phyloP scores from a whole-genome alignment of 345 rosid species.

The Psidium guajava region DNA sequence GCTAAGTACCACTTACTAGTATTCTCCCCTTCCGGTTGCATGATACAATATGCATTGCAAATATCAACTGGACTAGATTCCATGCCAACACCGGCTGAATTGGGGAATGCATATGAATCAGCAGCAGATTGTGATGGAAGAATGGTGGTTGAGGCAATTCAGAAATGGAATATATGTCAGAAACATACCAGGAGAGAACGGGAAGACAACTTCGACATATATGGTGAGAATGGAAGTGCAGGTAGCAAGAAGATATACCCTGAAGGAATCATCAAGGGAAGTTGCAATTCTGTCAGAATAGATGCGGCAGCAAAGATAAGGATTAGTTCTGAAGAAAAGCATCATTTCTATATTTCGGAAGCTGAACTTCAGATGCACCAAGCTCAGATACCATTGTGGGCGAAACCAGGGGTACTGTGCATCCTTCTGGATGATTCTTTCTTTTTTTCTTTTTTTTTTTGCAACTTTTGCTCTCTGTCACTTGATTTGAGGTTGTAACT shows the following conservation, averaged over 20 bases:
- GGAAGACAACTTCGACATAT: slow-evolving; percentile 68
- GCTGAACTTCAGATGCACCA: slow-evolving; percentile 74
- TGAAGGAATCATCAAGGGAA: slow-evolving; percentile 39
- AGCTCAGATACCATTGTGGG: slow-evolving; percentile 45
- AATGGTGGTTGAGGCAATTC: slow-evolving; percentile 55
- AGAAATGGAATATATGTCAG: slow-evolving; percentile 80
- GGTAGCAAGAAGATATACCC: slow-evolving; percentile 70
- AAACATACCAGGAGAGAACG: slow-evolving; percentile 61
- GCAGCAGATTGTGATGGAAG: slow-evolving; percentile 53
- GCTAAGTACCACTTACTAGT: slow-evolving; percentile 58
- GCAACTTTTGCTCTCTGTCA: background rate
- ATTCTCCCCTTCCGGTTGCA: slow-evolving; percentile 69
- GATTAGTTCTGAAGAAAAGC: slow-evolving; percentile 37
- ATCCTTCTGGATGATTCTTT: background rate
- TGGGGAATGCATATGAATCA: slow-evolving; percentile 29
- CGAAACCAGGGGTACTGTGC: slow-evolving; percentile 50
- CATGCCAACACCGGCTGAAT: slow-evolving; percentile 15
- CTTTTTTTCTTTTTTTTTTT: background rate
- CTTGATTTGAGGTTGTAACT: background rate
- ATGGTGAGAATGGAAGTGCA: slow-evolving; percentile 60
- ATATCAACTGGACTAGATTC: slow-evolving; percentile 25
- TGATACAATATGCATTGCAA: slow-evolving; percentile 66
- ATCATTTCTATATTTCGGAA: slow-evolving; percentile 65
- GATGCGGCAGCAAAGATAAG: slow-evolving; percentile 15
- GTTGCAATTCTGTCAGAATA: slow-evolving; percentile 10